Base-by-base conservation (phyloP, 306 rosid genomes). In the Medicago lupulina region DNA sequence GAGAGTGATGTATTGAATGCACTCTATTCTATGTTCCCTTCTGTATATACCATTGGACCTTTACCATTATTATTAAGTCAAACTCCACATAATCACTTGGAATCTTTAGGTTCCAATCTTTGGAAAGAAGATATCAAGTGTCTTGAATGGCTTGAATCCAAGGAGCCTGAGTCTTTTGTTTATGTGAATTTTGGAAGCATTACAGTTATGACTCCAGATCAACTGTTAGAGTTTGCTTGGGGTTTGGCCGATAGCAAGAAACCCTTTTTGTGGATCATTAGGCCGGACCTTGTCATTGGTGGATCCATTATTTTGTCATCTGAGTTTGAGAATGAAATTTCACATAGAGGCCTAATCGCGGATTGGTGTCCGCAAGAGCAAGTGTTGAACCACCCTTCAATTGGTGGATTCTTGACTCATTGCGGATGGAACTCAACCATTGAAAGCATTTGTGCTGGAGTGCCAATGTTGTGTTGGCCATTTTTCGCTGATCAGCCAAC, bases 401-500 rank as follows among this genome's bases (percentile, higher is more conserved):
- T 69, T 4, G 74, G 60, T 28, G 74, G 74, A 28, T 69, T 69
- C 46, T 49, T 69, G 74, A 69, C 61, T 69, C 74, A 69, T 49
- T 69, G 74, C 6, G 74, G 74, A 28, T 69, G 74, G 74, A 69
- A 69, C 28, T 69, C 61, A 28, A 49, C 74, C 61, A 49, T 11
- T 9, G 74, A 69, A 49, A 69, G 74, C 23, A 49, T 69, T 2
- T 69, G 44, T 49, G 60, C 74, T 0, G 74, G 82, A 8, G 71
- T 78, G 1, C 82, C 82, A 15, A 70, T 78, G 38, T 5, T 34
- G 18, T 78, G 71, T 18, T 78, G 82, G 82, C 82, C 82, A 6
- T 70, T 70, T 11, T 78, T 78, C n/a, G 65, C 16, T 3, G 75
- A 70, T 6, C 75, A 70, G 0, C 75, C 75, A n/a, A 31, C 75